These are phyloP conservation scores for Dimocarpus longan DNA, from an alignment of 345 rosid species.

Conservation along the genomic window DNA sequence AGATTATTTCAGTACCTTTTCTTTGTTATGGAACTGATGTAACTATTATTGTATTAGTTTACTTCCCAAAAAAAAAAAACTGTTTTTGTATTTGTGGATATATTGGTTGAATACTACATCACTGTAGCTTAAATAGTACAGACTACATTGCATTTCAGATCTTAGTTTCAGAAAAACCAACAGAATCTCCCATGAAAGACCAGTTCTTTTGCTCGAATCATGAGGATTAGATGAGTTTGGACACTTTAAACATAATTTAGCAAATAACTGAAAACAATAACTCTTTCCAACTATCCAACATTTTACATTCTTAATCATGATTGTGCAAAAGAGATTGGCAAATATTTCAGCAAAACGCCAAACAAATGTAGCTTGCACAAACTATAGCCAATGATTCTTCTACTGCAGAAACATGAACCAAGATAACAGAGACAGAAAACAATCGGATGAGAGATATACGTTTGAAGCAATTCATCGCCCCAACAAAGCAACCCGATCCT, in stretches of 20 bases:
- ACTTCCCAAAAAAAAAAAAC: no score
- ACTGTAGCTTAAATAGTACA: not conserved
- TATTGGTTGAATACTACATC: not conserved
- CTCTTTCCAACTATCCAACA: not conserved
- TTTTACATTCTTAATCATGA: not conserved
- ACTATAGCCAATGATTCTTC: not conserved
- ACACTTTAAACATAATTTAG: not conserved
- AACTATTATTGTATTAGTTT: not conserved
- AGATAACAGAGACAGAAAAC: constrained; percentile 7
- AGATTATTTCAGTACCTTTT: not conserved
- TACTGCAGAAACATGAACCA: constrained; percentile 4
- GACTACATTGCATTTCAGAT: not conserved
- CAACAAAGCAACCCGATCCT: constrained; percentile 73
- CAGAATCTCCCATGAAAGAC: not conserved
- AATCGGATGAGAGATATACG: not conserved
- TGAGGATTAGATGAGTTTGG: not conserved
- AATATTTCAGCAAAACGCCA: not conserved
- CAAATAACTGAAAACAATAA: not conserved
- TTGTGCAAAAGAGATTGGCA: not conserved
- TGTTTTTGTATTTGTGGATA: not conserved
- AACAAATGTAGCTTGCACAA: not conserved
- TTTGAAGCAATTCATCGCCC: constrained; percentile 46
- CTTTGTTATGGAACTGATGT: not conserved
- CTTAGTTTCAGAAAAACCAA: not conserved
- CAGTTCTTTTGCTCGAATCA: not conserved